Percentiles rank a stretch among this genome's conserved stretches.
Evolutionary conservation across 257 asterid genomes (phyloP).

Genomic region (Solanum bulbocastanum): DNA sequence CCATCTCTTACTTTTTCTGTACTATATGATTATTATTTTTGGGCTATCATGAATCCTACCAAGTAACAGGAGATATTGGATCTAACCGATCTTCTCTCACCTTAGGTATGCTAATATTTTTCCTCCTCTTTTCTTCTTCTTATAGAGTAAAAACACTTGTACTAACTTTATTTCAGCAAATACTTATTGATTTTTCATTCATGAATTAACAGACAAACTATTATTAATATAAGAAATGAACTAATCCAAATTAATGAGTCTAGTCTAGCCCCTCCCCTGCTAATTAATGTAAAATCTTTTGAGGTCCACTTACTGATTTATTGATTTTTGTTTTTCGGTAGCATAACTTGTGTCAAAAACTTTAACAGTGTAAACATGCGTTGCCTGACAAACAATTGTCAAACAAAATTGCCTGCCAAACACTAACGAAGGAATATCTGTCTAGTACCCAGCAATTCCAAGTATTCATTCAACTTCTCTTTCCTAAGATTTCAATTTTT

Average conservation of each 20-base stretch:
- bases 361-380: neutral
- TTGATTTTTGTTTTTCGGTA: neutral
- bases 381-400: neutral
- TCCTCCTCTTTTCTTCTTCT: neutral
- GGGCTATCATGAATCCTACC: neutral
- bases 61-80: neutral
- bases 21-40: neutral
- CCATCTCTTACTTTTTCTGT: neutral
- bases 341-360: neutral
- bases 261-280: neutral
- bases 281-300: neutral
- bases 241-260: neutral
- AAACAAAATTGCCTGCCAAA: neutral
- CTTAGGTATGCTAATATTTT: neutral
- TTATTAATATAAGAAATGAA: neutral
- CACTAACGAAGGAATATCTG: neutral
- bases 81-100: neutral
- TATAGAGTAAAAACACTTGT: neutral
- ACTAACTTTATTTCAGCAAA: neutral
- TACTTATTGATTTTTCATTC: neutral
- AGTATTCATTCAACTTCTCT: neutral
- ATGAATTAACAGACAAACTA: neutral
- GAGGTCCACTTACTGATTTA: neutral
- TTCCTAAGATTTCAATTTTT: neutral
- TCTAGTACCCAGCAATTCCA: neutral